Percentiles rank a stretch among this genome's conserved stretches.
Conservation (phyloP, 108 stramenopile species). For the Aurantiochytrium sp. region DNA sequence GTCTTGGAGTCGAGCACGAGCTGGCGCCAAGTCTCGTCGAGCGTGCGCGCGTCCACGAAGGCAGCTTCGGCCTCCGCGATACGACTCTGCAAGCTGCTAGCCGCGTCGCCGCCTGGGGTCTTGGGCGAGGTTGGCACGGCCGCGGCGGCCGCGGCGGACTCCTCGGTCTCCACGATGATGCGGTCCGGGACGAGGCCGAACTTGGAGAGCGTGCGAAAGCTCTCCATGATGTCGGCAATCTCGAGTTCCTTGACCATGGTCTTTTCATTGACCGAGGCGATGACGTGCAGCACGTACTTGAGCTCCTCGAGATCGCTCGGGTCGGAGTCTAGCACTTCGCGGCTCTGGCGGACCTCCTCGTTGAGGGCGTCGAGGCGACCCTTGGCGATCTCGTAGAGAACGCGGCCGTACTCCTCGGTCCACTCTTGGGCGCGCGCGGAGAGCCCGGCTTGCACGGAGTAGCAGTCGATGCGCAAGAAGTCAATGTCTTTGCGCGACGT, state of each 20-base stretch:
- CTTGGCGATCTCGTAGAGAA: conserved; percentile 48
- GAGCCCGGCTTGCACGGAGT: conserved; percentile 50
- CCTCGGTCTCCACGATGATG: not conserved
- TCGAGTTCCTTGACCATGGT: conserved; percentile 62
- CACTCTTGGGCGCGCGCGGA: conserved; percentile 51
- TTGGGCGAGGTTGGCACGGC: not conserved
- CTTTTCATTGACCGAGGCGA: conserved; percentile 37
- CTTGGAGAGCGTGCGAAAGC: conserved; percentile 54
- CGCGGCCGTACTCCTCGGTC: conserved; percentile 56
- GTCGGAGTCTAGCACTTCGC: conserved; percentile 34
- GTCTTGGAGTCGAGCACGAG: conserved; percentile 53
- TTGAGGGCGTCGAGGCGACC: conserved; percentile 37
- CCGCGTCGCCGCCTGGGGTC: not conserved
- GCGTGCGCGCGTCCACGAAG: conserved; percentile 34
- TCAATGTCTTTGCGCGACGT: conserved; percentile 52
- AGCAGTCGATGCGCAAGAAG: conserved; percentile 62
- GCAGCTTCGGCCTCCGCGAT: conserved; percentile 42
- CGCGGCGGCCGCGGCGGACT: not conserved
- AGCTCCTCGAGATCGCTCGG: conserved; percentile 54
- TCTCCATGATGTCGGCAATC: conserved; percentile 38
- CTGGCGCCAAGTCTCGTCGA: conserved; percentile 42
- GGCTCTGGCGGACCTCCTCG: conserved; percentile 36
- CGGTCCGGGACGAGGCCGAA: conserved; percentile 34
- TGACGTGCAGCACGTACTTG: conserved; percentile 59
- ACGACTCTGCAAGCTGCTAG: not conserved